These are phyloP conservation scores for Colletotrichum phormii DNA, from an alignment of 2,329 filamentous ascomycete genomes.

Conservation along the genomic window DNA sequence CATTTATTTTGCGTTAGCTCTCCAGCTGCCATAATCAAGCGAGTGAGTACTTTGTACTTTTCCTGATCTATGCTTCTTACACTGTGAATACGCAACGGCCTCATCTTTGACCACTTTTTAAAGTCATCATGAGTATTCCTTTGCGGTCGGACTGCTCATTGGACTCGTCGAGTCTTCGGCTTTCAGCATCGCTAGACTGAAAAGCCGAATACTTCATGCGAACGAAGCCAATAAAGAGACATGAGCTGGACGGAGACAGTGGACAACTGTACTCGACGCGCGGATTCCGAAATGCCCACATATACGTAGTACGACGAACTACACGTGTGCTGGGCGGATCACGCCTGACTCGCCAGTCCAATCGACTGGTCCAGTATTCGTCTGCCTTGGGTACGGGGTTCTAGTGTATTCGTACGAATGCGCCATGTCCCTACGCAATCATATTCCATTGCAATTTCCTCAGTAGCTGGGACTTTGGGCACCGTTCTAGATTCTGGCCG, in stretches of 20 bases:
- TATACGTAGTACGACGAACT: not conserved
- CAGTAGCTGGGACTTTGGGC: not conserved
- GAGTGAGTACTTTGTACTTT: not conserved
- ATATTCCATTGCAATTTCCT: not conserved
- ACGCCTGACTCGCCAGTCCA: conserved; percentile 3
- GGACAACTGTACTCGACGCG: conserved; percentile 4
- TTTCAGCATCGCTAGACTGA: not conserved
- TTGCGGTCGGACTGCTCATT: not conserved
- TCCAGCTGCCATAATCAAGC: not conserved
- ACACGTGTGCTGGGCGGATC: not conserved
- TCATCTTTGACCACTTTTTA: not conserved
- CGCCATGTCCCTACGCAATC: not conserved
- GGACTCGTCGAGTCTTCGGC: conserved; percentile 8
- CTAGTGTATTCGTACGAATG: not conserved
- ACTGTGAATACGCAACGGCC: not conserved
- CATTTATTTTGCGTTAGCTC: not conserved
- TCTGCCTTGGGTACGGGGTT: conserved; percentile 4
- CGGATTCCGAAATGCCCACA: conserved; percentile 6
- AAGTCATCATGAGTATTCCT: not conserved
- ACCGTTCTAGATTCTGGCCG: not conserved
- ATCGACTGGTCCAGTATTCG: not conserved
- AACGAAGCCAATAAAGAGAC: not conserved
- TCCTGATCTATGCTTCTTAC: not conserved
- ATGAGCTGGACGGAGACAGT: not conserved
- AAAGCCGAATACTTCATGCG: not conserved